Evolutionary conservation across 768 basidiomycete genomes (phyloP), one percentile per base, ranked within the genome.

Genomic region (Russula lepida): DNA sequence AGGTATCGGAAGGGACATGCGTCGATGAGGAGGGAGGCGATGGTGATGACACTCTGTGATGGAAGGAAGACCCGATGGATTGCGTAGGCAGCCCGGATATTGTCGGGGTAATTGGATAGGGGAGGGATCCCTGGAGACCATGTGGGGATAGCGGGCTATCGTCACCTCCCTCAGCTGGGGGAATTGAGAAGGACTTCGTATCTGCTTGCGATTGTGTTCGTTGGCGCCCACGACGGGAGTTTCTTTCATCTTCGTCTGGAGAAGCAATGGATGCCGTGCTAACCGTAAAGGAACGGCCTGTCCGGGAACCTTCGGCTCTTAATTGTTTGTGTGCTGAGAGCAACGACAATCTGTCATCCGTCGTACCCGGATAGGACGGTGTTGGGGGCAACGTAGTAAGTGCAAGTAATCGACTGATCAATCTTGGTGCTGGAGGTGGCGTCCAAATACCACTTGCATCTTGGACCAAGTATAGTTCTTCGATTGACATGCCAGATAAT

Each of bases 321-420:
- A 63, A 54, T 58, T 52, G 51, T 17, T 63, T 63, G 39, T 63
- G 62, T 23, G 62, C 56, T 17, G 62, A 54, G 25, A 63, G 57
- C 19, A 63, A 49, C 6, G 62, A 63, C 33, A 43, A 27, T 11
- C 57, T 37, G 21, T 63, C 62, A 25, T 63, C 62, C 30, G 52
- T 35, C 8, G 51, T 32, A 32, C 25, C 39, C 6, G 39, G 56
- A 35, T 48, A 17, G 19, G 62, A 43, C 8, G 62, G 56, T 9
- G 61, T 53, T 33, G 43, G 33, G 12, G 51, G 19, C 28, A 62
- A 49, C 5, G 56, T 32, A 1, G 56, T 49, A 23, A 58, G 62
- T 3, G 44, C 61, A 12, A 51, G 57, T 15, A 58, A 30, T 25
- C 57, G 51, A 25, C 47, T 63, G 23, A 54, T 58, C 51, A 58